Conservation (phyloP, 2,329 filamentous ascomycete species). For the Chrysoporthe puriensis region DNA sequence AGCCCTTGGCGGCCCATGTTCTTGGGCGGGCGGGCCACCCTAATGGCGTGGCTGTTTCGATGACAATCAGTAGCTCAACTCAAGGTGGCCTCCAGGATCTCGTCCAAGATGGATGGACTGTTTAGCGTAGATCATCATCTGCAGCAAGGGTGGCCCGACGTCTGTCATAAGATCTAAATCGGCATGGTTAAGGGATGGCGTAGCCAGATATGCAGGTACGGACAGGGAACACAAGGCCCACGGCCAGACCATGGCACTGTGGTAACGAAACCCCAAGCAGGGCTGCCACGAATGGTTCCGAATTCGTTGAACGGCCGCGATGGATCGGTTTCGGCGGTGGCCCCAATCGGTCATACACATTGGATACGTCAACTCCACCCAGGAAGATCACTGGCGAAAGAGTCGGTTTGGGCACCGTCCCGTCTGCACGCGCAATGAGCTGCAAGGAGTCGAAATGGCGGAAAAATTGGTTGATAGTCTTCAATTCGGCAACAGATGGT, state of each 20-base stretch:
- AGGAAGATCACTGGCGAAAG: background rate
- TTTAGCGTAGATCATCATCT: background rate
- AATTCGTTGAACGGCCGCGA: background rate
- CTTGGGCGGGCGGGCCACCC: background rate
- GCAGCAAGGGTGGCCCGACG: background rate
- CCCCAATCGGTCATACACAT: background rate
- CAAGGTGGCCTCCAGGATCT: background rate
- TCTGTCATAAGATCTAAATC: background rate
- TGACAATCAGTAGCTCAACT: background rate
- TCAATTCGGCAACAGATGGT: constrained; percentile 9
- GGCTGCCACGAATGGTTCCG: background rate
- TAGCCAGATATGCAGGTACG: background rate
- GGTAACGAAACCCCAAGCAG: background rate
- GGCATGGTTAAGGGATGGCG: background rate
- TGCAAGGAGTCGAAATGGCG: background rate
- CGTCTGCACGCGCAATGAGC: background rate
- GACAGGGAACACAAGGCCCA: background rate
- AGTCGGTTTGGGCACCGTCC: too few species aligned
- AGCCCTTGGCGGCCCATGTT: background rate
- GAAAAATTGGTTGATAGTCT: background rate
- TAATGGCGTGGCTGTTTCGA: background rate
- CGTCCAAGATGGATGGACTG: background rate
- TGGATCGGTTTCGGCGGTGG: background rate
- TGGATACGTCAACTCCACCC: background rate
- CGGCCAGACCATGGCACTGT: background rate